Percentiles rank a stretch among this genome's conserved stretches.
Evolutionary conservation across 495 filamentous ascomycete genomes (phyloP).

Genomic region (Barbatosphaeria neglecta): DNA sequence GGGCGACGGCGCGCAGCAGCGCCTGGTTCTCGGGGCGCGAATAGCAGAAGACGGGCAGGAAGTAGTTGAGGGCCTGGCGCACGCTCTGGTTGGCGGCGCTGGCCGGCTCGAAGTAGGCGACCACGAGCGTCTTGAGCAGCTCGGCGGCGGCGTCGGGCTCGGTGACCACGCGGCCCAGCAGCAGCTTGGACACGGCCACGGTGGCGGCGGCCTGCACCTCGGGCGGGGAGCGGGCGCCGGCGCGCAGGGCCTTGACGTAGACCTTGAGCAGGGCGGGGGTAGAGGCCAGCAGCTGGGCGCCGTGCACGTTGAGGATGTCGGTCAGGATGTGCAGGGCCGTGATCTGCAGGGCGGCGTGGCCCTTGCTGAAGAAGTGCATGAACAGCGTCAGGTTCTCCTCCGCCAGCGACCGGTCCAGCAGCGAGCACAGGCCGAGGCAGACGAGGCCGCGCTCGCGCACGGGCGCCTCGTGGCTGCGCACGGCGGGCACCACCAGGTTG

Average conservation of each 20-base stretch:
- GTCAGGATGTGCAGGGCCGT: conserved; percentile 87
- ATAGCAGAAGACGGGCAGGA: conserved; percentile 91
- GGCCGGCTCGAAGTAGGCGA: conserved; percentile 84
- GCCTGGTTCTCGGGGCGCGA: conserved; percentile 66
- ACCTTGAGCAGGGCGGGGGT: conserved; percentile 58
- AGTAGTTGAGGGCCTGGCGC: conserved; percentile 83
- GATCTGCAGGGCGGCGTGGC: conserved; percentile 77
- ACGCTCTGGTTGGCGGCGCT: conserved; percentile 76
- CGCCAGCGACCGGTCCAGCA: conserved; percentile 83
- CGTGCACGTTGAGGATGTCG: conserved; percentile 83
- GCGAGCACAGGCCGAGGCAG: conserved; percentile 80
- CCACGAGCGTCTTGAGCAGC: conserved; percentile 68
- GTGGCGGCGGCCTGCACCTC: conserved; percentile 75
- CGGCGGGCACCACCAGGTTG: conserved; percentile 89
- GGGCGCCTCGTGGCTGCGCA: conserved; percentile 82
- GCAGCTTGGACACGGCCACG: conserved; percentile 70
- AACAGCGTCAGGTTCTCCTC: conserved; percentile 90
- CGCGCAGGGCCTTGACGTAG: conserved; percentile 64
- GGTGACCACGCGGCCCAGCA: conserved; percentile 60
- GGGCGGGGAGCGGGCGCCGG: conserved; percentile 33
- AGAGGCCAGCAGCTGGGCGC: conserved; percentile 53
- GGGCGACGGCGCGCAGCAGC: conserved; percentile 59
- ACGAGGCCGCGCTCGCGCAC: conserved; percentile 82
- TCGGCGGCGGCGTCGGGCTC: conserved; percentile 47
- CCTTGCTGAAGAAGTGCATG: conserved; percentile 90